Base-by-base conservation (phyloP, 2,329 filamentous ascomycete species). In the Geosmithia morbida region DNA sequence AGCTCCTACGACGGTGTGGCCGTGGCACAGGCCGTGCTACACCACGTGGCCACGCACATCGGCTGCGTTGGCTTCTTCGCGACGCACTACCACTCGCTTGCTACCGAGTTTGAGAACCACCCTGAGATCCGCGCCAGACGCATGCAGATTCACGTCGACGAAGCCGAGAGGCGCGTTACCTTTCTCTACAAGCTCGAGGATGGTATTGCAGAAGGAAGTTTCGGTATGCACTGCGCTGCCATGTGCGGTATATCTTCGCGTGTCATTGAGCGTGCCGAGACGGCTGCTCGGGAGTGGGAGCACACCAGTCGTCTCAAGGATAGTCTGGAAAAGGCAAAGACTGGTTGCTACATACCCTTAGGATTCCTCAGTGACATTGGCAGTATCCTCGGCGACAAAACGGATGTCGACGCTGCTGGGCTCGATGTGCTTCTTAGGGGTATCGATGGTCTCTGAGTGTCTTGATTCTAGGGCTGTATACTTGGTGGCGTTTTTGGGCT, bases 171-270 rank as follows among this genome's bases (percentile, higher is more conserved):
- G 20, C 80, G 82, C n/a, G 81, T 98, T n/a, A 96, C 90, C 0
- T 98, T 98, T 67, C 63, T 98, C 48, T 98, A 98, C 68, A 89
- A 87, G 58, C 76, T 98, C 0, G 92, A 97, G 64, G 78, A 87
- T 14, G 92, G 92, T 2, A 87, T 97, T 10, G 92, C 92, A 0
- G 89, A 97, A 63, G 92, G 92, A 16, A 94, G 87, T 58, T 98
- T 97, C 59, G 92, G 92, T 56, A 98, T 98, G 92, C 92, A 98
- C 63, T 98, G 92, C 60, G 92, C 92, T 1, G 83, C 87, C 50
- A 98, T 98, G 92, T 98, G 92, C 57, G 92, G 92, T 1, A 97
- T 98, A 52, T 79, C 87, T 0, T 70, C 71, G 43, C 81, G 81
- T 48, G 81, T 98, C 16, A 87, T 98, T 51, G 81, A 89, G 59